Evolutionary conservation across 768 basidiomycete genomes (phyloP).

Genomic region (Amanita inopinata): DNA sequence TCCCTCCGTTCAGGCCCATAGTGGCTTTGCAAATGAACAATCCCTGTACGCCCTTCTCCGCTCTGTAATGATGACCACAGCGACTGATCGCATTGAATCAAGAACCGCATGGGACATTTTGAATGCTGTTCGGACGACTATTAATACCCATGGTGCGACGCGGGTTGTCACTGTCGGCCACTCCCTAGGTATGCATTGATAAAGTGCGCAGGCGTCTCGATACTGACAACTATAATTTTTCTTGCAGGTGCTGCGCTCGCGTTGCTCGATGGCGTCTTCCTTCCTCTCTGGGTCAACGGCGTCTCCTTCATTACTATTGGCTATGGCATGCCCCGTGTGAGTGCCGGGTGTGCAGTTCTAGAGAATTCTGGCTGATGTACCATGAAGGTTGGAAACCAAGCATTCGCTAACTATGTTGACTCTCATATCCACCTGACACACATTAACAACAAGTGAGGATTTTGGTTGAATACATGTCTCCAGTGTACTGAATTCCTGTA

Average conservation of each 20-base stretch:
- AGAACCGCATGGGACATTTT: constrained; percentile 34
- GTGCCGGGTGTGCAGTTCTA: no score
- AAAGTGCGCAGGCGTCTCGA: no score
- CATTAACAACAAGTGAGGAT: constrained; percentile 47
- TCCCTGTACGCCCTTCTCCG: constrained; percentile 21
- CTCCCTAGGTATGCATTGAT: constrained; percentile 28
- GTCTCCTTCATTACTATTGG: constrained; percentile 25
- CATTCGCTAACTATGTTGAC: constrained; percentile 54
- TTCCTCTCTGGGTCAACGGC: constrained; percentile 38
- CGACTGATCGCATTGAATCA: no score
- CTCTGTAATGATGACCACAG: neutral
- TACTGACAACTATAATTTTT: neutral
- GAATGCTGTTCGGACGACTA: constrained; percentile 27
- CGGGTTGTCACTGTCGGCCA: constrained; percentile 38
- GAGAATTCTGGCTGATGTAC: no score
- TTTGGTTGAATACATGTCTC: no score
- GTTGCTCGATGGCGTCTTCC: constrained; percentile 46
- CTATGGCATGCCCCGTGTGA: constrained; percentile 36
- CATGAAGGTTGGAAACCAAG: constrained; percentile 43
- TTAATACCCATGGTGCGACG: constrained; percentile 24
- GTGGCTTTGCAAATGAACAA: constrained; percentile 34
- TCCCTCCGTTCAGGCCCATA: constrained; percentile 32
- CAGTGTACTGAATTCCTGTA: neutral
- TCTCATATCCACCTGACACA: constrained; percentile 38
- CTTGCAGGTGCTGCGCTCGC: constrained; percentile 39